Conservation (phyloP, 768 basidiomycete species). For the Auriculariales sp. region DNA sequence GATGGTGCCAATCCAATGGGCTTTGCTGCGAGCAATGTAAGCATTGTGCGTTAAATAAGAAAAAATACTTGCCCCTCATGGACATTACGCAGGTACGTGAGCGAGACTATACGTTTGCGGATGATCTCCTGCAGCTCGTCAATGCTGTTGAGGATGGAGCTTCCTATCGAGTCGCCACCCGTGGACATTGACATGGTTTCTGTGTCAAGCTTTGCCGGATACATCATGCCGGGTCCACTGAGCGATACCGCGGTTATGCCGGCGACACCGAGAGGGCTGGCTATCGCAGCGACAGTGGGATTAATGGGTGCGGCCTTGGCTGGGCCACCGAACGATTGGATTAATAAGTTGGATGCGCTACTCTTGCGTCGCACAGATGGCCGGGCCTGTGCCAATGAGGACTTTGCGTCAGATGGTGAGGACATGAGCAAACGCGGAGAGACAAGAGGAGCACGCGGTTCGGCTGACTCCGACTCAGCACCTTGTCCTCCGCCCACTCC, state of each 20-base stretch:
- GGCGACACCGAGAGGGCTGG: background rate
- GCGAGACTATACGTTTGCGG: slow-evolving; percentile 70
- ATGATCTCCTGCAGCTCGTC: slow-evolving; percentile 70
- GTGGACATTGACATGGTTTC: too few relatives aligned
- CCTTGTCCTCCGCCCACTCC: slow-evolving; percentile 8
- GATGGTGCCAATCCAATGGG: slow-evolving; percentile 83
- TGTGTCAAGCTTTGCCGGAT: too few relatives aligned
- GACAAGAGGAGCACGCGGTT: background rate
- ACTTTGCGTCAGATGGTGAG: background rate
- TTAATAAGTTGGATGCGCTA: slow-evolving; percentile 27
- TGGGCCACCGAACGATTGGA: background rate
- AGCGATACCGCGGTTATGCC: too few relatives aligned
- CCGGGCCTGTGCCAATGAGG: slow-evolving; percentile 15
- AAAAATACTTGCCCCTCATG: slow-evolving; percentile 59
- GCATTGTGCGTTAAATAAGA: background rate
- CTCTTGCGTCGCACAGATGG: slow-evolving; percentile 73
- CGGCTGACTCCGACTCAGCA: slow-evolving; percentile 6
- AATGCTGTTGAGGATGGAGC: slow-evolving; percentile 12
- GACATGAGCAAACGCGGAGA: background rate
- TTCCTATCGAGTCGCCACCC: too few relatives aligned
- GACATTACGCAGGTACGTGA: slow-evolving; percentile 73
- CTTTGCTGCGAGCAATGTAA: slow-evolving; percentile 31
- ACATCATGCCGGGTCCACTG: too few relatives aligned
- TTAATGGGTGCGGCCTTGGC: background rate
- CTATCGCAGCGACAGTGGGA: too few relatives aligned